phyloP scores from a whole-genome alignment of 2,329 filamentous ascomycete genomes.

The Monosporascus sp. region DNA sequence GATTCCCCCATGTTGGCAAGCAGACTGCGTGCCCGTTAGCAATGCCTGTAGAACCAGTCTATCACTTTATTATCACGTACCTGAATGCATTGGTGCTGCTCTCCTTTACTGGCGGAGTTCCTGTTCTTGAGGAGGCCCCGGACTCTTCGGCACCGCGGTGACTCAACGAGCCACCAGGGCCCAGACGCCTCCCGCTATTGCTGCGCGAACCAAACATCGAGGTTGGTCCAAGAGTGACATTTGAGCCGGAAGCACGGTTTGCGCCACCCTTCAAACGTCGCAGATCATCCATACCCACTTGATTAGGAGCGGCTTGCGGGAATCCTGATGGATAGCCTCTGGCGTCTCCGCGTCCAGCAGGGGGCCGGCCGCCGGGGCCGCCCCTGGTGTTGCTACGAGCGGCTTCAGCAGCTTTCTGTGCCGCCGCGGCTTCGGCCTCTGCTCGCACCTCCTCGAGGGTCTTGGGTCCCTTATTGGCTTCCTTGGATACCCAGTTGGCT shows the following conservation, averaged over 20 bases:
- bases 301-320: conserved; percentile 72
- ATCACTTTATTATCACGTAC: conserved; percentile 47
- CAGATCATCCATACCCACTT: conserved; percentile 86
- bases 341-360: conserved; percentile 77
- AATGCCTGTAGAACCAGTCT: not conserved
- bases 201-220: conserved; percentile 86
- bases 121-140: conserved; percentile 79
- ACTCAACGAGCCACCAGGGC: conserved; percentile 66
- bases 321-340: conserved; percentile 74
- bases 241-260: conserved; percentile 56
- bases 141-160: conserved; percentile 74
- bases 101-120: conserved; percentile 68
- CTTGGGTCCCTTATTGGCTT: conserved; percentile 90
- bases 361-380: conserved; percentile 61
- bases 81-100: conserved; percentile 88
- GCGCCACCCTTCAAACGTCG: conserved; percentile 68
- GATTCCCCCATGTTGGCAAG: conserved; percentile 55
- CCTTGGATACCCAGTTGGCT: conserved; percentile 78
- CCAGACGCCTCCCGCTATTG: conserved; percentile 80
- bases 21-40: conserved; percentile 39
- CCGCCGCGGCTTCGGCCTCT: conserved; percentile 71
- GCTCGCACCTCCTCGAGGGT: conserved; percentile 89
- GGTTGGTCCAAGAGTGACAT: conserved; percentile 69
- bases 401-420: conserved; percentile 74
- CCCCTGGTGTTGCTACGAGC: conserved; percentile 60